Conservation (phyloP, 1,284 basidiomycete species). For the Cryptococcus sp. region DNA sequence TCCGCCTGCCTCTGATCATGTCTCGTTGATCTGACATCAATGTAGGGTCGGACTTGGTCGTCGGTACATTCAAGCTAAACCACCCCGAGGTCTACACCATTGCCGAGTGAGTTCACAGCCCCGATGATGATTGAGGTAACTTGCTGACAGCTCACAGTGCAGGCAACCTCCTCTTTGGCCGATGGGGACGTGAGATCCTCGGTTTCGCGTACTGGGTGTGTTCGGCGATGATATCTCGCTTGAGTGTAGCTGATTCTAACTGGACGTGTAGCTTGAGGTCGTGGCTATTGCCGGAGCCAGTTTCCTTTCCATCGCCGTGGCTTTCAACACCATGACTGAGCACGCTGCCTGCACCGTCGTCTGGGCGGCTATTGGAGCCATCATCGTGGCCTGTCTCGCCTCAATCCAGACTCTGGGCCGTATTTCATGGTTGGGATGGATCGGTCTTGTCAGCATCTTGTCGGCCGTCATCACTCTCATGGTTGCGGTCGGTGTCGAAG, state of each 20-base stretch:
- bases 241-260: not conserved
- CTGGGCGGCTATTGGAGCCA: conserved; percentile 41
- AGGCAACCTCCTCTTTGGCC: conserved; percentile 39
- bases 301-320: conserved; percentile 46
- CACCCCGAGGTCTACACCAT: conserved; percentile 41
- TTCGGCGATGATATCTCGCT: not conserved
- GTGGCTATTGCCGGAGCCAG: conserved; percentile 35
- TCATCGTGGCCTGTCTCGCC: conserved; percentile 35
- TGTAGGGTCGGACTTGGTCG: conserved; percentile 35
- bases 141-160: conserved; percentile 21
- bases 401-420: conserved; percentile 47
- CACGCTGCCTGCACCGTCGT: conserved; percentile 50
- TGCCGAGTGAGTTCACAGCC: conserved; percentile 17
- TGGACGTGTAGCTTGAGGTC: conserved; percentile 1
- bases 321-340: conserved; percentile 20
- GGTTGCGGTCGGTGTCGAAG: conserved; percentile 50
- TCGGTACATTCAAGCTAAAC: conserved; percentile 44
- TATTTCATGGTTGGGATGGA: conserved; percentile 51
- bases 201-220: conserved; percentile 37
- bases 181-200: conserved; percentile 37
- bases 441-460: conserved; percentile 36
- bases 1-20: not conserved
- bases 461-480: conserved; percentile 48
- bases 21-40: conserved; percentile 3
- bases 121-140: conserved; percentile 1